Percentiles rank a stretch among this genome's conserved stretches.
Conservation (phyloP, 1,284 basidiomycete genomes). For the Tylopilus sp. region DNA sequence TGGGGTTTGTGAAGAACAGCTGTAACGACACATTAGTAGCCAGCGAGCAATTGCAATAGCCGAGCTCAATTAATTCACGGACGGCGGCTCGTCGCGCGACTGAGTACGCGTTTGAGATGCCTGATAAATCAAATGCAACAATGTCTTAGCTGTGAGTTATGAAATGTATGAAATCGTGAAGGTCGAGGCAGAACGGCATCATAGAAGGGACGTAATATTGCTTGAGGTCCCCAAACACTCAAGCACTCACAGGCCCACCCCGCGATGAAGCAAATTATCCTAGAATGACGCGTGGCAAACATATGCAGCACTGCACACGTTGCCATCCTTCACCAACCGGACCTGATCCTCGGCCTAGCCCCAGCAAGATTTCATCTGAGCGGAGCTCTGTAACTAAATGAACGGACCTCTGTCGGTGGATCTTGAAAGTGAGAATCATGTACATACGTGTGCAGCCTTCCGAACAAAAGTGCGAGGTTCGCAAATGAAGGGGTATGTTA, state of each 20-base stretch:
- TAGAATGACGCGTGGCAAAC: constrained; percentile 28
- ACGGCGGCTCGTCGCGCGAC: constrained; percentile 26
- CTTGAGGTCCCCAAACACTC: constrained; percentile 26
- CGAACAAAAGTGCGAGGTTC: constrained; percentile 26
- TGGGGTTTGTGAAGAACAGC: constrained; percentile 25
- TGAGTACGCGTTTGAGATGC: constrained; percentile 28
- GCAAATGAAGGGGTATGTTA: constrained; percentile 23
- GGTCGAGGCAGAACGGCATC: constrained; percentile 27
- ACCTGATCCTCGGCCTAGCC: constrained; percentile 37
- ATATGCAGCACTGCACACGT: constrained; percentile 27
- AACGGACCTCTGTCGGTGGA: constrained; percentile 35
- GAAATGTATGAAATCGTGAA: constrained; percentile 30
- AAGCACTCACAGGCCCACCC: constrained; percentile 22
- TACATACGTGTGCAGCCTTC: constrained; percentile 27
- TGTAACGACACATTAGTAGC: constrained; percentile 33
- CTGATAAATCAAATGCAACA: constrained; percentile 35
- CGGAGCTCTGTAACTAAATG: constrained; percentile 35
- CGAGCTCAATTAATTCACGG: constrained; percentile 38
- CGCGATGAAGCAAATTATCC: constrained; percentile 23
- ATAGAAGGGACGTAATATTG: constrained; percentile 33
- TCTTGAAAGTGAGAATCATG: constrained; percentile 35
- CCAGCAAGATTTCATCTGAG: constrained; percentile 34
- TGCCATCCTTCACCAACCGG: constrained; percentile 26
- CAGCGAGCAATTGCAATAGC: constrained; percentile 33
- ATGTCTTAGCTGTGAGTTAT: constrained; percentile 32